phyloP scores from a whole-genome alignment of 2,329 filamentous ascomycete species.

The Dactylellina drechsleri region DNA sequence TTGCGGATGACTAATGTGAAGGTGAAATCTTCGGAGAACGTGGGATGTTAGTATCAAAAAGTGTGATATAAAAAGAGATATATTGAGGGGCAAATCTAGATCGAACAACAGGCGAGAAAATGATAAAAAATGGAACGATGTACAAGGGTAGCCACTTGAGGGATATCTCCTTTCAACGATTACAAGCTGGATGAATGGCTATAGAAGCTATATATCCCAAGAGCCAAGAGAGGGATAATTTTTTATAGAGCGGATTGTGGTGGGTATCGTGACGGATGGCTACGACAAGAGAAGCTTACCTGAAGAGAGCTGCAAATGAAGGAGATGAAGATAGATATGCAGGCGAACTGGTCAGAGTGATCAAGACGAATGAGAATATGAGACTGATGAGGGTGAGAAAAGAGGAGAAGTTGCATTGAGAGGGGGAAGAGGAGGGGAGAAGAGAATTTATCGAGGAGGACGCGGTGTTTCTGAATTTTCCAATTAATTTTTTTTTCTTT shows the following conservation, averaged over 20 bases:
- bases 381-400: not conserved
- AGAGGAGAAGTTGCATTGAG: conserved; percentile 11
- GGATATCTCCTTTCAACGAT: too few relatives aligned
- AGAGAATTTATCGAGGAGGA: conserved; percentile 45
- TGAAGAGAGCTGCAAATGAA: conserved; percentile 5
- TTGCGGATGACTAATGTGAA: conserved; percentile 58
- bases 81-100: too few relatives aligned
- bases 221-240: not conserved
- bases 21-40: conserved; percentile 19
- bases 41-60: not conserved
- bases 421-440: conserved; percentile 34
- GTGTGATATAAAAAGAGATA: not conserved
- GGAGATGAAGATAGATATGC: conserved; percentile 36
- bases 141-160: too few relatives aligned
- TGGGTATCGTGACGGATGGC: not conserved
- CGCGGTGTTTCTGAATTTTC: conserved; percentile 29
- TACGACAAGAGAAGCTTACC: conserved; percentile 12
- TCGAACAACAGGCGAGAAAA: too few relatives aligned
- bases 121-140: too few relatives aligned
- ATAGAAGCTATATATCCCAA: not conserved
- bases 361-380: conserved; percentile 11
- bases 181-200: not conserved
- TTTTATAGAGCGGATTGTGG: not conserved
- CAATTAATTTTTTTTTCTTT: conserved; percentile 42
- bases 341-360: conserved; percentile 8